Evolutionary conservation across 1,284 basidiomycete genomes (phyloP).

Genomic region (Boletus subluridellus): DNA sequence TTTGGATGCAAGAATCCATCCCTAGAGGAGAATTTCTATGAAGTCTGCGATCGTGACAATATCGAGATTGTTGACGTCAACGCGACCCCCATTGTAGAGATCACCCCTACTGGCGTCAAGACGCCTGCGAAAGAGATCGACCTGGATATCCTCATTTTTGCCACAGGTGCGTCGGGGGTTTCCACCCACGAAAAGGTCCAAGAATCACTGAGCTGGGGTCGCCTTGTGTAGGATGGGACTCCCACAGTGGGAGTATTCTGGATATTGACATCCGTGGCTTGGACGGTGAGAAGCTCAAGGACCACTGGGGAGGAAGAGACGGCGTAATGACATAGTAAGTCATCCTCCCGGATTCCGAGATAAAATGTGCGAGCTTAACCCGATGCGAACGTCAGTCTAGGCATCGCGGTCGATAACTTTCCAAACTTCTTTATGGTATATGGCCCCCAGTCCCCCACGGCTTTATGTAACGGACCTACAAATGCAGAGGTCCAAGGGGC

Average conservation of each 20-base stretch:
- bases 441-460: conserved; percentile 8
- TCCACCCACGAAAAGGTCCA: neutral
- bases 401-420: conserved; percentile 7
- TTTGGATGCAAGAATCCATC: conserved; percentile 11
- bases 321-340: conserved; percentile 8
- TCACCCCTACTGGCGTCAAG: conserved; percentile 7
- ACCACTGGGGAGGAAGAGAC: conserved; percentile 10
- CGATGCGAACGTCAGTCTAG: neutral
- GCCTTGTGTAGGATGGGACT: conserved; percentile 2
- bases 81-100: conserved; percentile 5
- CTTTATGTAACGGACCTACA: conserved; percentile 6
- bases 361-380: neutral
- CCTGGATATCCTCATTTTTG: too few species aligned
- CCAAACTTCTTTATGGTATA: conserved; percentile 12
- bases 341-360: neutral
- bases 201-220: neutral
- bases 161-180: neutral
- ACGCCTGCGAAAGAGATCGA: neutral
- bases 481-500: conserved; percentile 9
- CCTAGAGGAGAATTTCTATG: too few species aligned
- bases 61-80: too few species aligned
- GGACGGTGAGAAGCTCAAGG: conserved; percentile 4
- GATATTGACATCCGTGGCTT: conserved; percentile 10
- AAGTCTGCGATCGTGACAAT: too few species aligned
- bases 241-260: conserved; percentile 2